A percentile compares a stretch with the other conserved stretches of the same genome.
Conservation (phyloP, 345 rosid genomes). For the Hypericum androsaemum region DNA sequence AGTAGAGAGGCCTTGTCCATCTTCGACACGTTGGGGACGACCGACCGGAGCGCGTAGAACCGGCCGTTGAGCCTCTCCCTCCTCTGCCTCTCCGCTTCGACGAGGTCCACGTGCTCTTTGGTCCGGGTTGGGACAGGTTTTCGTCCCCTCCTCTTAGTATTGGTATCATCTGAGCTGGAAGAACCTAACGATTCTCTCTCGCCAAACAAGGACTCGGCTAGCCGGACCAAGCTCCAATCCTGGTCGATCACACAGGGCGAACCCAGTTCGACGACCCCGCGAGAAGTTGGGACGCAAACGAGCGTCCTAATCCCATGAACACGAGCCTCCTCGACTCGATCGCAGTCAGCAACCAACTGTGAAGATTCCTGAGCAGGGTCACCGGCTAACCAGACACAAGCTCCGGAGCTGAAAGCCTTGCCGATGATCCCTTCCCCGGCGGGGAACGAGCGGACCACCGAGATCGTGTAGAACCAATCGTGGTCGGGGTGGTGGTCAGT, state of each 20-base stretch:
- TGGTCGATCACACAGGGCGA: conserved; percentile 28
- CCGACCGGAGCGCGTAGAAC: conserved; percentile 67
- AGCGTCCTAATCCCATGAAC: conserved; percentile 37
- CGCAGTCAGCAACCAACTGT: conserved; percentile 20
- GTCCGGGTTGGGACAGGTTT: conserved; percentile 23
- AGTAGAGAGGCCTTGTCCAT: conserved; percentile 88
- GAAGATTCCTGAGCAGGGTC: conserved; percentile 20
- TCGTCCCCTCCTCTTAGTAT: conserved; percentile 23
- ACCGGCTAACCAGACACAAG: conserved; percentile 31
- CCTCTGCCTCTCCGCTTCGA: conserved; percentile 77
- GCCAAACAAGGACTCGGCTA: conserved; percentile 28
- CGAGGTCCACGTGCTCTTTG: conserved; percentile 44
- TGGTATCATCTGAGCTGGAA: too few relatives aligned
- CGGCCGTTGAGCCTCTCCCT: conserved; percentile 74
- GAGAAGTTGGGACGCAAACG: conserved; percentile 31
- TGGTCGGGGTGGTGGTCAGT: conserved; percentile 15
- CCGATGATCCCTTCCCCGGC: conserved; percentile 31
- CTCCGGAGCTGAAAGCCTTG: conserved; percentile 23
- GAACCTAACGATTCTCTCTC: not conserved
- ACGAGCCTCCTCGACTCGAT: conserved; percentile 38
- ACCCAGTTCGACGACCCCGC: conserved; percentile 52
- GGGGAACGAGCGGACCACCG: conserved; percentile 24
- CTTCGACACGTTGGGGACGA: conserved; percentile 78
- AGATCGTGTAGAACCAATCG: conserved; percentile 38
- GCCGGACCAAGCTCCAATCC: conserved; percentile 29